phyloP scores from a whole-genome alignment of 352 stramenopile genomes.

The Thalassiosira mediterranea region DNA sequence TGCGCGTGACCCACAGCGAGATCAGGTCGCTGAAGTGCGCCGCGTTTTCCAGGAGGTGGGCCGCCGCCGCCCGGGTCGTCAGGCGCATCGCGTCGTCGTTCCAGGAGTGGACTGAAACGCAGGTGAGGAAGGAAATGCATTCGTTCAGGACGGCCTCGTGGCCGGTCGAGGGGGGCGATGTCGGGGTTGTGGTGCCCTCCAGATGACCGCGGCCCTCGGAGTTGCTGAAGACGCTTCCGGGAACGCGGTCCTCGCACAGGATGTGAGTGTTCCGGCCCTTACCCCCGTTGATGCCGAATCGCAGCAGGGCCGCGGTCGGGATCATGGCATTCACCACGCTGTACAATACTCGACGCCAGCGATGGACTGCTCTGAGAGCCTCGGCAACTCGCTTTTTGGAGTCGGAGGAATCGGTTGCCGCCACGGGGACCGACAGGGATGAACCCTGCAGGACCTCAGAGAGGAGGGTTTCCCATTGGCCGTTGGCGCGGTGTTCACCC shows the following conservation, averaged over 20 bases:
- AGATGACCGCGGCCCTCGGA: neutral
- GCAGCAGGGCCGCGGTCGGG: constrained; percentile 64
- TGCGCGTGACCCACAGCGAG: constrained; percentile 16
- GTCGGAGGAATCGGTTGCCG: neutral
- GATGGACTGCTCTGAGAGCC: constrained; percentile 24
- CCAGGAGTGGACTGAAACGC: constrained; percentile 33
- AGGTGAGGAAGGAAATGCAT: constrained; percentile 53
- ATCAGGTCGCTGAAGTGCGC: constrained; percentile 54
- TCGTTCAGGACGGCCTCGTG: constrained; percentile 22
- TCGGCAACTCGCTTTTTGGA: constrained; percentile 16
- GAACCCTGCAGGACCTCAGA: constrained; percentile 52
- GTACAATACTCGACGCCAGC: constrained; percentile 58
- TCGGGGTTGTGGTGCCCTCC: too few relatives aligned
- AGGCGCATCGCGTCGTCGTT: constrained; percentile 40
- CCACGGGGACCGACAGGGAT: constrained; percentile 24
- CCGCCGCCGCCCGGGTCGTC: constrained; percentile 50
- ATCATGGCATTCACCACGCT: constrained; percentile 63
- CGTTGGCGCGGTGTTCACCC: constrained; percentile 63
- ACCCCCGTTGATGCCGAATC: constrained; percentile 56
- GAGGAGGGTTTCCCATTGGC: constrained; percentile 80
- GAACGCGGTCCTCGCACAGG: constrained; percentile 38
- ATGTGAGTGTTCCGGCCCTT: constrained; percentile 61
- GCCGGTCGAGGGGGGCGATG: neutral
- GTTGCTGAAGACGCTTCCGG: constrained; percentile 8
- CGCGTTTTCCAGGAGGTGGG: constrained; percentile 60